Percentiles rank a stretch among this genome's conserved stretches.
Evolutionary conservation across 2,329 filamentous ascomycete genomes (phyloP).

Genomic region (Dothideomycetidae sp.): DNA sequence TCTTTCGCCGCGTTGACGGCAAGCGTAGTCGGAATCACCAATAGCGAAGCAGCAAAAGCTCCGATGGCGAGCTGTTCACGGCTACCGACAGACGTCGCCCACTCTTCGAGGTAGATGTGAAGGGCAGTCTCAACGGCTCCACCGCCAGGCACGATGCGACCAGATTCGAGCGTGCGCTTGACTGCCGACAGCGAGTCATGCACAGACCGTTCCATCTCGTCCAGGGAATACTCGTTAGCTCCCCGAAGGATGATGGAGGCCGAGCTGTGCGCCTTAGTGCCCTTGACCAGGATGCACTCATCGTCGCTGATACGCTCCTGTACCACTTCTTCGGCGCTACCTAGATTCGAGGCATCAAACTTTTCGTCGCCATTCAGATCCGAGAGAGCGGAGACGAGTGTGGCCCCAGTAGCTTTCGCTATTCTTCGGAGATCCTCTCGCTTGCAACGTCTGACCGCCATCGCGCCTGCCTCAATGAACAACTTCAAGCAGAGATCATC

Average conservation of each 20-base stretch:
- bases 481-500: constrained; percentile 90
- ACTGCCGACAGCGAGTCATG: constrained; percentile 95
- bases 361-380: constrained; percentile 96
- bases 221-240: constrained; percentile 87
- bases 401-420: constrained; percentile 89
- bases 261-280: constrained; percentile 77
- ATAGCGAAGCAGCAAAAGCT: constrained; percentile 88
- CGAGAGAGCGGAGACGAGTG: constrained; percentile 80
- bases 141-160: constrained; percentile 89
- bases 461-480: constrained; percentile 86
- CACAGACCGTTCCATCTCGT: constrained; percentile 98
- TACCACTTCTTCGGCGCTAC: constrained; percentile 86
- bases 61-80: constrained; percentile 95
- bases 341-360: constrained; percentile 81
- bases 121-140: constrained; percentile 97
- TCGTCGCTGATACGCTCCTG: constrained; percentile 98
- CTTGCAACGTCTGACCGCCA: constrained; percentile 92
- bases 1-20: constrained; percentile 97
- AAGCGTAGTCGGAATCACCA: constrained; percentile 89
- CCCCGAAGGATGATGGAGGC: constrained; percentile 93
- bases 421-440: constrained; percentile 96
- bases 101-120: constrained; percentile 98
- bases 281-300: constrained; percentile 93
- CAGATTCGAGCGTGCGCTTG: constrained; percentile 92
- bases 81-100: constrained; percentile 88